Evolutionary conservation across 2,329 filamentous ascomycete genomes (phyloP), one percentile per base, ranked within the genome.

Genomic region (Trichoderma lentiforme): DNA sequence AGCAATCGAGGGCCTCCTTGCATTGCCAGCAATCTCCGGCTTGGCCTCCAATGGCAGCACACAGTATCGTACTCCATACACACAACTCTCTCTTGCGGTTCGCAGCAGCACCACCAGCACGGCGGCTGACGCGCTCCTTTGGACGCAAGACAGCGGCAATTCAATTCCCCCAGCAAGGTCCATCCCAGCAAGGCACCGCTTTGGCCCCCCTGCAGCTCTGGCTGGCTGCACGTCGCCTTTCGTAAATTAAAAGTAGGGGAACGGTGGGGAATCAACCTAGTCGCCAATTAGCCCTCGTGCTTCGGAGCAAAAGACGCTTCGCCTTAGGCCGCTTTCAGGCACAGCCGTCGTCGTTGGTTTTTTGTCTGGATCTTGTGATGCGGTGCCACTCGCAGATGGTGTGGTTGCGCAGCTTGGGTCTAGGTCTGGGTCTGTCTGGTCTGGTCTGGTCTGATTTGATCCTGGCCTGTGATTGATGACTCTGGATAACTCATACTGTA

Each of bases 241-340:
- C 66, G 66, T 70, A 70, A 70, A 70, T 70, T 70, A 70, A 70
- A 70, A 70, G 66, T 53, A 70, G 66, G 66, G 57, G 56, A 70
- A 61, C 56, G 57, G 36, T 61, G 66, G 66, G 66, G 66, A 60
- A 53, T n/a, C 28, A 43, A 28, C 39, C 39, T 28, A 28, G 66
- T 61, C 66, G 57, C 66, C 57, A 70, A 62, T 70, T 34, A 70
- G 57, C 66, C 39, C 66, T 51, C 56, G 53, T 47, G 24, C 36
- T 51, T 51, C 56, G 53, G 66, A 36, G 56, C 56, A 60, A 53
- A 53, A 34, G 56, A 28, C 36, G 14, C n/a, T 60, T 39, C 57
- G 66, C 66, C 56, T 70, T 70, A 60, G 60, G 28, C 66, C 66
- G 28, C 57, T 32, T 32, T 70, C 26, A 32, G 60, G 66, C 53